Evolutionary conservation across 176 grass and related monocot species (phyloP), one percentile per base, ranked within the genome.

Genomic region (Oryza coarctata): DNA sequence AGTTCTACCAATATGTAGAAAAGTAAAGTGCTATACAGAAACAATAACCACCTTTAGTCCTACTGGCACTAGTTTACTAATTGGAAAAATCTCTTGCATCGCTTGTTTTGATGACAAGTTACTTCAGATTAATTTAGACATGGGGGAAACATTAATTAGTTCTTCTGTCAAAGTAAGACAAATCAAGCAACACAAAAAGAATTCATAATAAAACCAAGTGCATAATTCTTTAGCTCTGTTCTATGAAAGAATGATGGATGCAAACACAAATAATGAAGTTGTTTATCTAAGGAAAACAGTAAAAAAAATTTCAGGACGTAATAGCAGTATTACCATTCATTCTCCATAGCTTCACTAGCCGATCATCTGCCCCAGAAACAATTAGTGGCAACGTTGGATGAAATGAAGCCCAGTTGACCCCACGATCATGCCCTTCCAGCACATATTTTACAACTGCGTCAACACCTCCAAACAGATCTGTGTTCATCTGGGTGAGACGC

Each of bases 381-480:
- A 96, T 92, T 38, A 96, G 87, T 65, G 90, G 90, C 58, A 96
- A 63, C 25, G 32, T 75, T 57, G 93, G 93, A 82, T 96, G 93
- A 69, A 96, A 96, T 6, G 89, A 90, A 66, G 90, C 93, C 93
- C 93, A 96, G 79, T 96, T 96, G 29, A 96, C 90, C 12, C 93
- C 93, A 67, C 93, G 87, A 74, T 96, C 90, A 88, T 96, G 93
- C 40, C 93, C 93, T 90, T 96, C 93, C 70, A 96, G 74, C 41
- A 92, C 90, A 89, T 92, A 96, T 65, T 96, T 96, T 15, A 92
- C 90, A 49, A 95, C 88, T 9, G 86, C 93, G 66, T 96, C 90
- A 41, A 83, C 74, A 15, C 92, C 93, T 8, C 90, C 93, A 88
- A 95, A 90, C 75, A 94, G 85, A 77, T 92, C 92, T 10, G 87